phyloP scores from a whole-genome alignment of 164 flowering plant genomes.

The Amborella trichopoda region DNA sequence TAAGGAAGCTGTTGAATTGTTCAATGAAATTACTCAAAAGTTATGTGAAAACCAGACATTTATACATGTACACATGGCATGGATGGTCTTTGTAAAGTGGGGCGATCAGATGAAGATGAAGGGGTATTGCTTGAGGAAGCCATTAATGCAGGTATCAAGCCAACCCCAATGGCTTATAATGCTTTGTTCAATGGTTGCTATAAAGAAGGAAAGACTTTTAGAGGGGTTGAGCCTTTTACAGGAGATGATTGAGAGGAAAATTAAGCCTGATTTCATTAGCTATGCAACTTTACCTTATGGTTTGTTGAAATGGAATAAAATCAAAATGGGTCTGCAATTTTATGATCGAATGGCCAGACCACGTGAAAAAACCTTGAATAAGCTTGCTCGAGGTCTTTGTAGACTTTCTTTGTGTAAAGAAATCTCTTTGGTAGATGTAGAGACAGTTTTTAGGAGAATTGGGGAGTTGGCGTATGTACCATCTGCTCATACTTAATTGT shows the following conservation, averaged over 20 bases:
- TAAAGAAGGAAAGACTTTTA: constrained; percentile 61
- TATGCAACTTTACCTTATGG: constrained; percentile 69
- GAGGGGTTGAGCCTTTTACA: constrained; percentile 48
- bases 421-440: constrained; percentile 26
- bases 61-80: constrained; percentile 64
- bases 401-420: constrained; percentile 39
- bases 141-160: constrained; percentile 34
- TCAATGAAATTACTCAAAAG: constrained; percentile 36
- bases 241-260: constrained; percentile 40
- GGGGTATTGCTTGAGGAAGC: constrained; percentile 66
- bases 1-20: constrained; percentile 56
- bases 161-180: constrained; percentile 55
- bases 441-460: constrained; percentile 41
- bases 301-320: constrained; percentile 56
- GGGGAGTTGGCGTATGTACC: constrained; percentile 11
- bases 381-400: constrained; percentile 46
- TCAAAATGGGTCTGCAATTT: constrained; percentile 22
- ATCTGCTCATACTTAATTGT: constrained; percentile 24
- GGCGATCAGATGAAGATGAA: constrained; percentile 64
- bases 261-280: constrained; percentile 57
- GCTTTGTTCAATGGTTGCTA: constrained; percentile 69
- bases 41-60: constrained; percentile 41
- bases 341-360: constrained; percentile 52
- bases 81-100: constrained; percentile 90
- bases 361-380: constrained; percentile 48